Conservation (phyloP, 2,329 filamentous ascomycete genomes). For the Daldinia eschscholtzii region DNA sequence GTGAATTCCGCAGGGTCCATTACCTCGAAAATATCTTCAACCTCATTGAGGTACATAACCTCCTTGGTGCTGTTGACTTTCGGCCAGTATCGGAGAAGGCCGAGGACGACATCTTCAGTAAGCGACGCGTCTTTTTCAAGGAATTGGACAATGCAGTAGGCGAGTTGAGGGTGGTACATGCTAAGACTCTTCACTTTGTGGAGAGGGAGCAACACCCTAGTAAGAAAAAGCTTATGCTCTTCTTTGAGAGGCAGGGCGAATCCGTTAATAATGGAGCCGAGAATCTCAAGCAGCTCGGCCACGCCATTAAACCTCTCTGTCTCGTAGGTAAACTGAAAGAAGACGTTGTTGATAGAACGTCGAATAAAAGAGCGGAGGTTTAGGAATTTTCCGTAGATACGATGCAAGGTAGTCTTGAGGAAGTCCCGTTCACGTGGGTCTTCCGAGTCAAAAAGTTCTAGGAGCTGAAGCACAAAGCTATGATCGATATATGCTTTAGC, state of each 20-base stretch:
- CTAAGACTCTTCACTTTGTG: constrained; percentile 99
- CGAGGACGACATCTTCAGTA: constrained; percentile 97
- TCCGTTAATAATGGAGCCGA: constrained; percentile 98
- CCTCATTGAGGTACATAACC: constrained; percentile 99
- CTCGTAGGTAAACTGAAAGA: constrained; percentile 99
- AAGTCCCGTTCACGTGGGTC: constrained; percentile 97
- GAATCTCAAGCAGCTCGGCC: constrained; percentile 93
- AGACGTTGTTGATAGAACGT: constrained; percentile 99
- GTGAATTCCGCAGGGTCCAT: constrained; percentile 99
- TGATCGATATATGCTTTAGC: constrained; percentile 99
- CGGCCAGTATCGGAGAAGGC: constrained; percentile 95
- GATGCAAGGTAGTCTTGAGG: constrained; percentile 95
- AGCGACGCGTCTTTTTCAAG: constrained; percentile 96
- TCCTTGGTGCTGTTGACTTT: constrained; percentile 99
- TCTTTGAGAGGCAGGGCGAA: constrained; percentile 97
- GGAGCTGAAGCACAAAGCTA: constrained; percentile 92
- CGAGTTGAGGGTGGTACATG: constrained; percentile 99
- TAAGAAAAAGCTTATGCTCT: constrained; percentile 98
- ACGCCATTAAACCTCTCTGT: constrained; percentile 99
- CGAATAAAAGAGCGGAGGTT: constrained; percentile 97
- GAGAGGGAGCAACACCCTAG: constrained; percentile 88
- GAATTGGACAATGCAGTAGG: constrained; percentile 99
- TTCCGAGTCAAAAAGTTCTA: constrained; percentile 99
- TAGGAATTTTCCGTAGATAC: constrained; percentile 98
- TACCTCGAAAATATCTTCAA: constrained; percentile 99